Conservation (phyloP, 139 green algal genomes). For the Deuterostichococcus epilithicus region DNA sequence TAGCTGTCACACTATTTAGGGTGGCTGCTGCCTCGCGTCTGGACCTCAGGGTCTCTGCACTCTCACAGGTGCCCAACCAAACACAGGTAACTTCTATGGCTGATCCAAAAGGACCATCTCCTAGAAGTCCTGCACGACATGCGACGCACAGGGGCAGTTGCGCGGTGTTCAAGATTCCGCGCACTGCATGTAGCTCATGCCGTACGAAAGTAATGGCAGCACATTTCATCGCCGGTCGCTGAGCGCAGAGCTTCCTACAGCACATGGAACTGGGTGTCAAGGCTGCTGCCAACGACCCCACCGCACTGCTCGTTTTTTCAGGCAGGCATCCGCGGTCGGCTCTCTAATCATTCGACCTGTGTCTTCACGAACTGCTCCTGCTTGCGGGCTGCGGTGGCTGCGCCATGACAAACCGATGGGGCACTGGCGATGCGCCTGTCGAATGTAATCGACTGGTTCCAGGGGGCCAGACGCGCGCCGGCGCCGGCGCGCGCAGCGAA, state of each 20-base stretch:
- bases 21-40: background rate
- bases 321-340: too few relatives aligned
- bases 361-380: too few relatives aligned
- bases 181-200: background rate
- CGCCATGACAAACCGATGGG: too few relatives aligned
- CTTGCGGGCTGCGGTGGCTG: too few relatives aligned
- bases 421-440: too few relatives aligned
- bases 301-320: slow-evolving; percentile 72
- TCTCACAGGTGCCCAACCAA: background rate
- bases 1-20: background rate
- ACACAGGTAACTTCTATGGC: background rate
- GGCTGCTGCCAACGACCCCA: slow-evolving; percentile 58
- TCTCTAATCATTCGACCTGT: too few relatives aligned
- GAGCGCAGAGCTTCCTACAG: slow-evolving; percentile 76
- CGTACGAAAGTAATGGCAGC: background rate
- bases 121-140: too few relatives aligned
- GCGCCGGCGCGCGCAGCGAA: slow-evolving; percentile 71
- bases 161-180: background rate
- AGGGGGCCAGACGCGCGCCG: slow-evolving; percentile 55
- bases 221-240: slow-evolving; percentile 36
- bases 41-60: too few relatives aligned
- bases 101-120: too few relatives aligned
- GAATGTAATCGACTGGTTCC: too few relatives aligned
- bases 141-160: background rate
- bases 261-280: slow-evolving; percentile 79